Evolutionary conservation across 192 early-diverging fungal genomes (phyloP).

Genomic region (Endogone sp.): DNA sequence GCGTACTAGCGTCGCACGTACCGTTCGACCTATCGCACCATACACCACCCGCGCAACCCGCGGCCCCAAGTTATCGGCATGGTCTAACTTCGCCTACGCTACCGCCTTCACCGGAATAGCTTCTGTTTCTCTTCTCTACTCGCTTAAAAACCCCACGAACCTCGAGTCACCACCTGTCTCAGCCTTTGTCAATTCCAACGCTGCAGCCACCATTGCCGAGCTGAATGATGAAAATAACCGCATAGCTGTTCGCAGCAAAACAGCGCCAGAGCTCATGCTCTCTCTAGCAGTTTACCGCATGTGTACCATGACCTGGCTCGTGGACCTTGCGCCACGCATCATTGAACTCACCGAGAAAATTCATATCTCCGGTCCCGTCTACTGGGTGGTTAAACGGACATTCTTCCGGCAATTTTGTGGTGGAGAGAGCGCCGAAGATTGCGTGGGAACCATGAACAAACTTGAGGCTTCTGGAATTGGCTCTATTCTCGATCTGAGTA

Average conservation of each 20-base stretch:
- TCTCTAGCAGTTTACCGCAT: slow-evolving; percentile 68
- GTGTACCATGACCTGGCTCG: slow-evolving; percentile 60
- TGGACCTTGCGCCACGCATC: slow-evolving; percentile 51
- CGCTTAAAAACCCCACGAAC: neutral
- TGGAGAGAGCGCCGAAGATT: slow-evolving; percentile 83
- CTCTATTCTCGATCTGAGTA: slow-evolving; percentile 83
- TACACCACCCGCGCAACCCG: neutral
- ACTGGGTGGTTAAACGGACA: slow-evolving; percentile 74
- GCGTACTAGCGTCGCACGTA: neutral
- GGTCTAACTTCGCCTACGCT: neutral
- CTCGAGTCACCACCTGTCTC: neutral
- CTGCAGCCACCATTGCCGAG: neutral
- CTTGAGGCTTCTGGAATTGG: slow-evolving; percentile 65
- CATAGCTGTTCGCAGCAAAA: slow-evolving; percentile 23
- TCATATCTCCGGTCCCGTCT: slow-evolving; percentile 42
- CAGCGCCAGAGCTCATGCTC: slow-evolving; percentile 53
- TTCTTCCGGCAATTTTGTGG: slow-evolving; percentile 92
- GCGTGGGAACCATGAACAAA: slow-evolving; percentile 71
- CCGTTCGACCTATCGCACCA: neutral
- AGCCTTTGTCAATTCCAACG: neutral
- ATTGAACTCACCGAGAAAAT: slow-evolving; percentile 52
- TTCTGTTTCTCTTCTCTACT: neutral
- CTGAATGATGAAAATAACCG: neutral
- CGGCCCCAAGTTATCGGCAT: neutral
- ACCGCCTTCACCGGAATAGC: neutral